Evolutionary conservation across 192 early-diverging fungal species (phyloP).

Genomic region (Backusella liffmaniae): DNA sequence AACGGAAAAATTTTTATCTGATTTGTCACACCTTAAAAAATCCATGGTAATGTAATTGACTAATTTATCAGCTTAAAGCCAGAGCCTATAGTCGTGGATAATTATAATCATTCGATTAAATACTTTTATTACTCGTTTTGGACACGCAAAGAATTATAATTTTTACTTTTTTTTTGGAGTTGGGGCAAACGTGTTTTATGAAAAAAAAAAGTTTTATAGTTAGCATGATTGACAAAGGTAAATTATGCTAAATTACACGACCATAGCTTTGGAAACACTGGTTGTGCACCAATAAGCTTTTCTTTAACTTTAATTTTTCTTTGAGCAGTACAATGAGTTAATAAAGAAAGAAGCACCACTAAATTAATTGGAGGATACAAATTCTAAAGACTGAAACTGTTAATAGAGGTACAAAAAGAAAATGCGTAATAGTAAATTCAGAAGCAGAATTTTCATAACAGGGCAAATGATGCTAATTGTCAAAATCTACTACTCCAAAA

Average conservation of each 20-base stretch:
- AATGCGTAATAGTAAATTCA: not conserved
- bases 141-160: not conserved
- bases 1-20: not conserved
- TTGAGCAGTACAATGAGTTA: not conserved
- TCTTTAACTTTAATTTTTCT: not conserved
- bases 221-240: too few species aligned
- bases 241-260: too few species aligned
- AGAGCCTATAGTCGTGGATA: not conserved
- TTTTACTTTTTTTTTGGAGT: not conserved
- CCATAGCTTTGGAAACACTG: too few species aligned
- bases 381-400: not conserved
- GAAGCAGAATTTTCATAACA: not conserved
- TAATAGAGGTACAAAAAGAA: too few species aligned
- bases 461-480: not conserved
- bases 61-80: not conserved
- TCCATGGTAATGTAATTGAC: not conserved
- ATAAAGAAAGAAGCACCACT: not conserved
- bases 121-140: not conserved
- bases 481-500: not conserved
- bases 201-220: too few species aligned
- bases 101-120: not conserved
- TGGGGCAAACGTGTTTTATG: too few species aligned
- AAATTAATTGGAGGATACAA: not conserved
- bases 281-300: too few species aligned
- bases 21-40: not conserved